Conservation (phyloP, 1,139 yeast species). For the Nakaseomyces kungkrabaensis region DNA sequence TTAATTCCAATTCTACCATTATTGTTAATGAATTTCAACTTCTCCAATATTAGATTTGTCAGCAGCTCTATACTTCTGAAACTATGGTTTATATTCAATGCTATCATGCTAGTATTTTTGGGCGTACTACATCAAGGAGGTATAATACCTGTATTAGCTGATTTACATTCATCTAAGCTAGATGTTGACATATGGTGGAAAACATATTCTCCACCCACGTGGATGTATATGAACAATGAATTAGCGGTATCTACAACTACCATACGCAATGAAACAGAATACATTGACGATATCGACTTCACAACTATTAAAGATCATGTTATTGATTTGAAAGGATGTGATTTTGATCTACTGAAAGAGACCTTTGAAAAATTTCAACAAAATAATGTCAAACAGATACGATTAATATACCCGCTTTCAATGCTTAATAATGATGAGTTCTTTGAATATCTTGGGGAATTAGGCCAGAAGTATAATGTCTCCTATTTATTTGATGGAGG, state of each 20-base stretch:
- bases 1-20: slow-evolving; percentile 70
- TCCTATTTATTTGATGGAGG: slow-evolving; percentile 35
- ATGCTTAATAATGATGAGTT: slow-evolving; percentile 16
- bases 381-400: slow-evolving; percentile 3
- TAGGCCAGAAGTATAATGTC: slow-evolving; percentile 31
- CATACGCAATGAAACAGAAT: slow-evolving; percentile 14
- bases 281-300: slow-evolving; percentile 15
- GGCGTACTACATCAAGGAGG: slow-evolving; percentile 91
- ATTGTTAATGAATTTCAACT: slow-evolving; percentile 28
- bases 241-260: slow-evolving; percentile 25
- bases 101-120: slow-evolving; percentile 50
- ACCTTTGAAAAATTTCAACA: slow-evolving; percentile 17
- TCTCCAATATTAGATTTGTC: neutral
- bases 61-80: neutral
- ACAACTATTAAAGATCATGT: slow-evolving; percentile 20
- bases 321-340: slow-evolving; percentile 33
- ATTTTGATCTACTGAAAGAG: slow-evolving; percentile 17
- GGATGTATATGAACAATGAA: slow-evolving; percentile 50
- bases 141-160: slow-evolving; percentile 53
- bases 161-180: slow-evolving; percentile 23
- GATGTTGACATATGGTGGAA: slow-evolving; percentile 75
- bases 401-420: neutral
- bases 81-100: slow-evolving; percentile 62
- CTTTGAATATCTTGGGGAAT: slow-evolving; percentile 41
- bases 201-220: slow-evolving; percentile 86